Conservation (phyloP, 1,284 basidiomycete species). For the Apiotrichum montevideense region DNA sequence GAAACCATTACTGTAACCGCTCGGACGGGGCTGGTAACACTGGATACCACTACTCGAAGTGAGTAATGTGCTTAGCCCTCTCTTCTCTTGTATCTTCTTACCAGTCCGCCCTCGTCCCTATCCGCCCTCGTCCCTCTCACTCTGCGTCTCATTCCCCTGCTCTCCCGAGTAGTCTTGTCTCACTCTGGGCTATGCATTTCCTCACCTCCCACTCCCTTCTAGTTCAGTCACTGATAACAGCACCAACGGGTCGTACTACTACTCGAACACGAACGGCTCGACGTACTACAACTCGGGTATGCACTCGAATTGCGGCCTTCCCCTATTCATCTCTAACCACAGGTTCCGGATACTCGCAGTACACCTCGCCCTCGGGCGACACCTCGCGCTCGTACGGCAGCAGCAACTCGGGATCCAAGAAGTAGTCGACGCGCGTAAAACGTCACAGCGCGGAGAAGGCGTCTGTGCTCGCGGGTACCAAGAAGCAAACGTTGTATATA, state of each 20-base stretch:
- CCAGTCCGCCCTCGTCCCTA: too few relatives aligned
- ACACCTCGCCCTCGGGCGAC: conserved; percentile 54
- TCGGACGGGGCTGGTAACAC: conserved; percentile 42
- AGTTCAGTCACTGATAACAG: conserved; percentile 6
- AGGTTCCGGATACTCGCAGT: conserved; percentile 52
- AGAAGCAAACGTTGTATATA: too few relatives aligned
- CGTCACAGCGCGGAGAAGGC: not conserved
- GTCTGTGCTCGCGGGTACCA: too few relatives aligned
- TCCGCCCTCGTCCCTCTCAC: too few relatives aligned
- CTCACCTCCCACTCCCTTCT: not conserved
- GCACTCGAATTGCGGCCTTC: not conserved
- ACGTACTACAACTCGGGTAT: conserved; percentile 54
- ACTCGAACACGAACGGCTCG: conserved; percentile 57
- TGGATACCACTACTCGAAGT: conserved; percentile 59
- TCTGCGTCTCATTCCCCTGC: too few relatives aligned
- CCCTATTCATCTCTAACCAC: not conserved
- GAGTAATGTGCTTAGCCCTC: conserved; percentile 7
- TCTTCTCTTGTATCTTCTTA: not conserved
- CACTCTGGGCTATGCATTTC: too few relatives aligned
- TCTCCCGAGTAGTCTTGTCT: too few relatives aligned
- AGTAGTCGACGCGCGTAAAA: not conserved
- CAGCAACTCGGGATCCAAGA: conserved; percentile 2
- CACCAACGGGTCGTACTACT: conserved; percentile 56
- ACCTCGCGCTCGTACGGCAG: conserved; percentile 16
- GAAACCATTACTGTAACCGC: conserved; percentile 56